Evolutionary conservation across 257 asterid genomes (phyloP).

Genomic region (Solanum pinnatisectum): DNA sequence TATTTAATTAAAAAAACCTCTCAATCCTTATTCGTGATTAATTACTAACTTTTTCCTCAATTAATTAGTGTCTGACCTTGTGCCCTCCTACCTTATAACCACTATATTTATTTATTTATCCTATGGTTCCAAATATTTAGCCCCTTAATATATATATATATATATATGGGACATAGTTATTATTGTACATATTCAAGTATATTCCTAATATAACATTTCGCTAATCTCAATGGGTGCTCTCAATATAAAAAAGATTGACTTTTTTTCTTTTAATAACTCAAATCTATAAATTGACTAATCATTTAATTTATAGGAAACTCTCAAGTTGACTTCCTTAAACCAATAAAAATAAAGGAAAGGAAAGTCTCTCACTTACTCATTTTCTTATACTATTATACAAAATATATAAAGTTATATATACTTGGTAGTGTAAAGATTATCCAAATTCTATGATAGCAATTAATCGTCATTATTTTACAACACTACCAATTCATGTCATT

Average conservation of each 20-base stretch:
- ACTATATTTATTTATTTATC: background rate
- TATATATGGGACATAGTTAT: background rate
- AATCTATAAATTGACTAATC: background rate
- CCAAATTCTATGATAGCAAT: background rate
- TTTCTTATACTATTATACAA: background rate
- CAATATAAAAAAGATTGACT: background rate
- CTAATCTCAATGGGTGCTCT: background rate
- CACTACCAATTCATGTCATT: background rate
- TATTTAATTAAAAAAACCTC: constrained; percentile 4
- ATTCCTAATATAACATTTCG: background rate
- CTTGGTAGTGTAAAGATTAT: background rate
- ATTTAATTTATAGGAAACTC: background rate
- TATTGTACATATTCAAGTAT: background rate
- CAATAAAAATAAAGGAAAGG: background rate
- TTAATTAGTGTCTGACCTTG: constrained; percentile 1
- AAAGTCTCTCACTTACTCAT: background rate
- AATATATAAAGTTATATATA: background rate
- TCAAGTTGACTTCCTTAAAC: background rate
- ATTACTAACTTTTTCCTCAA: background rate
- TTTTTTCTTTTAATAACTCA: background rate
- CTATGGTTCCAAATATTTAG: background rate
- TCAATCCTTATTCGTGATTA: constrained; percentile 4
- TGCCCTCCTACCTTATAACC: background rate
- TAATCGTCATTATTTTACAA: background rate
- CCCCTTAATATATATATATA: background rate